These are phyloP conservation scores for Coemansia sp. DNA, from an alignment of 192 early-diverging fungal genomes.

Conservation along the genomic window DNA sequence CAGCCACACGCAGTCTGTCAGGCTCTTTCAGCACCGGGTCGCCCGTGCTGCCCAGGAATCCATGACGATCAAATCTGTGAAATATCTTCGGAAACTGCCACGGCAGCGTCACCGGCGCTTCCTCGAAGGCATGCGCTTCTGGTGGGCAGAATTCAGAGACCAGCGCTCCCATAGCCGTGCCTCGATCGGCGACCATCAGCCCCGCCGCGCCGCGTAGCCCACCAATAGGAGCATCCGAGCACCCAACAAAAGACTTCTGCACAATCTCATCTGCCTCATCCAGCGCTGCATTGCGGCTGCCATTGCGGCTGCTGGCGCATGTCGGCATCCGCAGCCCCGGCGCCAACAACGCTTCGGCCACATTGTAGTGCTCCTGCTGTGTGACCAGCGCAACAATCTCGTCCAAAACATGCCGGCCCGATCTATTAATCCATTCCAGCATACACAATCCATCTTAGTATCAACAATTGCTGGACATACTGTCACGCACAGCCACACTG, in stretches of 20 bases:
- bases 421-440: slow-evolving; percentile 7
- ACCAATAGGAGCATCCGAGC: slow-evolving; percentile 12
- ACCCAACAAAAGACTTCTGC: slow-evolving; percentile 13
- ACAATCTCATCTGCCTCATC: slow-evolving; percentile 12
- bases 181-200: slow-evolving; percentile 37
- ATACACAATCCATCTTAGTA: neutral
- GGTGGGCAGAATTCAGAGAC: slow-evolving; percentile 9
- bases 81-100: slow-evolving; percentile 33
- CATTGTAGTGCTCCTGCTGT: slow-evolving; percentile 28
- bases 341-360: slow-evolving; percentile 34
- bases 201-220: slow-evolving; percentile 15
- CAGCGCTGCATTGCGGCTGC: neutral
- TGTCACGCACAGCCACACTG: neutral
- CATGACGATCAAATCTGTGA: slow-evolving; percentile 4
- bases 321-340: slow-evolving; percentile 18
- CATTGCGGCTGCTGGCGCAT: neutral
- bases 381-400: slow-evolving; percentile 39
- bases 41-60: neutral
- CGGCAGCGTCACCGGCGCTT: slow-evolving; percentile 11
- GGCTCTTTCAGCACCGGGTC: neutral
- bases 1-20: slow-evolving; percentile 17
- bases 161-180: slow-evolving; percentile 19
- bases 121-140: slow-evolving; percentile 3
- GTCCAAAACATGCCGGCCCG: slow-evolving; percentile 18
- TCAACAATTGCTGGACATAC: neutral